Evolutionary conservation across 257 asterid genomes (phyloP).

Genomic region (Prunella vulgaris): DNA sequence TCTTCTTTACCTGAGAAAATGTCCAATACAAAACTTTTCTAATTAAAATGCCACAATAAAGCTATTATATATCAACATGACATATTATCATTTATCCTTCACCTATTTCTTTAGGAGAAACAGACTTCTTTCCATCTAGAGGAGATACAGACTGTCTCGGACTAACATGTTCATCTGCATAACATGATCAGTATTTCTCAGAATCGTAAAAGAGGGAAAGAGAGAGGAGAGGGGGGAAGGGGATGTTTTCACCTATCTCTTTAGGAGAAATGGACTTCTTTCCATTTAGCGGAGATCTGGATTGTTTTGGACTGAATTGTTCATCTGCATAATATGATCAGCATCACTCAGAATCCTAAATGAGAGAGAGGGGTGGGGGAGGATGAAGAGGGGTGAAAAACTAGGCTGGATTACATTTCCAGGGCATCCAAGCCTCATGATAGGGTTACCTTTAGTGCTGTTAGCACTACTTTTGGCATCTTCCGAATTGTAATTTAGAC

Average conservation of each 20-base stretch:
- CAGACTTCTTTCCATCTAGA: slow-evolving; percentile 20
- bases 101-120: slow-evolving; percentile 30
- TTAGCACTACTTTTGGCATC: slow-evolving; percentile 28
- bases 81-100: slow-evolving; percentile 3
- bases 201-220: background rate
- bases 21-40: background rate
- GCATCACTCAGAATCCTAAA: slow-evolving; percentile 10
- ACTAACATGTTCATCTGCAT: slow-evolving; percentile 29
- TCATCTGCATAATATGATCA: slow-evolving; percentile 30
- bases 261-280: slow-evolving; percentile 21
- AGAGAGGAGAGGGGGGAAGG: background rate
- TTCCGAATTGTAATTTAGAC: slow-evolving; percentile 58
- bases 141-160: slow-evolving; percentile 21
- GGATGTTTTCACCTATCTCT: slow-evolving; percentile 22
- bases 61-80: background rate
- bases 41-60: slow-evolving; percentile 4
- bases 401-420: background rate
- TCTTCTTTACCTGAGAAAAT: slow-evolving; percentile 51
- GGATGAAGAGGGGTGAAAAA: background rate
- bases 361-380: background rate
- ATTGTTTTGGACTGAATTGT: slow-evolving; percentile 15
- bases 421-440: background rate
- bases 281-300: slow-evolving; percentile 21
- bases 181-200: slow-evolving; percentile 13
- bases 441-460: slow-evolving; percentile 40